These are phyloP conservation scores for Penicillium steckii DNA, from an alignment of 495 filamentous ascomycete species.

Conservation along the genomic window DNA sequence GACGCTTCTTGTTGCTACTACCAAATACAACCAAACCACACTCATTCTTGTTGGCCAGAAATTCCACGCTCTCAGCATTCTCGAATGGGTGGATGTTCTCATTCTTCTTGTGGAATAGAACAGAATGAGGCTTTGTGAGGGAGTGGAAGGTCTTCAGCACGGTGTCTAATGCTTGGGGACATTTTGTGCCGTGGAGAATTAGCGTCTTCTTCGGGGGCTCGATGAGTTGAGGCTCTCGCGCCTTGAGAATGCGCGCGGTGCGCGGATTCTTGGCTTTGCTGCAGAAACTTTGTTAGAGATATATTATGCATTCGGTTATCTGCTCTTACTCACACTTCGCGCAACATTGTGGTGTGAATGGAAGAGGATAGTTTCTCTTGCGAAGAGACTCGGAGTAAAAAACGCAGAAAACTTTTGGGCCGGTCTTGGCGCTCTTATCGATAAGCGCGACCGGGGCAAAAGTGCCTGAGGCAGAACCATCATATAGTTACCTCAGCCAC, in stretches of 20 bases:
- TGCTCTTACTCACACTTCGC: constrained; percentile 37
- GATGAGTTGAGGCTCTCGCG: constrained; percentile 79
- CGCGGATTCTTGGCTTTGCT: constrained; percentile 93
- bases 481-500: no score
- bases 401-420: constrained; percentile 34
- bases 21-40: constrained; percentile 76
- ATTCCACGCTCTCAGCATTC: constrained; percentile 79
- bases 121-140: constrained; percentile 72
- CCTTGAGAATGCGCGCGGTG: constrained; percentile 89
- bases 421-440: constrained; percentile 32
- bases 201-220: constrained; percentile 88
- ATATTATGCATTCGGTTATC: not conserved
- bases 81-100: constrained; percentile 86
- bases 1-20: constrained; percentile 86
- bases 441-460: constrained; percentile 17
- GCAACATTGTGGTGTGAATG: constrained; percentile 27
- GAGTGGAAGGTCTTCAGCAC: constrained; percentile 79
- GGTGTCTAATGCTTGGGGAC: constrained; percentile 73
- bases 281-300: not conserved
- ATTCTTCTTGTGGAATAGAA: constrained; percentile 96
- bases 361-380: constrained; percentile 5
- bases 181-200: constrained; percentile 79
- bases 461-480: not conserved
- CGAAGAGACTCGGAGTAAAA: constrained; percentile 25
- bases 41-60: constrained; percentile 95